A percentile compares a stretch with the other conserved stretches of the same genome.
Evolutionary conservation across 2,329 filamentous ascomycete genomes (phyloP).

Genomic region (Diaporthe australafricana): DNA sequence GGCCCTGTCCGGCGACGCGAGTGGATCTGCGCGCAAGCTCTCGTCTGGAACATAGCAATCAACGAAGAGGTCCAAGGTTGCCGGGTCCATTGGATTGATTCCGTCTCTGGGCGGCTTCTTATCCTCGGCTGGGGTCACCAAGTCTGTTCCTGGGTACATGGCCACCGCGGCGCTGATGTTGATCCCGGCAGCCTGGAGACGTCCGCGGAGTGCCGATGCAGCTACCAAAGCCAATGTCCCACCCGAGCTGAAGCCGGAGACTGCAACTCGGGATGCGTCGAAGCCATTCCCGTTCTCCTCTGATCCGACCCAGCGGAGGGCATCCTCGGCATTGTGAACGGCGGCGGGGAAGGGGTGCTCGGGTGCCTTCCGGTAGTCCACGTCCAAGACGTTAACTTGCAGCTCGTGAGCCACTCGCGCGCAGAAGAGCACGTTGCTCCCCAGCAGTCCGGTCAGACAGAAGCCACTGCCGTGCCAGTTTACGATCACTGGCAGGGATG

Average conservation of each 20-base stretch:
- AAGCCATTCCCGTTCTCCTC: slow-evolving; percentile 39
- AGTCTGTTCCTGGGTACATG: slow-evolving; percentile 14
- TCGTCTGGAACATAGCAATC: slow-evolving; percentile 22
- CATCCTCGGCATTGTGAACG: slow-evolving; percentile 53
- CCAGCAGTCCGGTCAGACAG: slow-evolving; percentile 2
- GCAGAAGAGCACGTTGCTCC: slow-evolving; percentile 7
- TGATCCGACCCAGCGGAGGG: slow-evolving; percentile 49
- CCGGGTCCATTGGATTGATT: neutral
- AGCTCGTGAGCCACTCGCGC: slow-evolving; percentile 35
- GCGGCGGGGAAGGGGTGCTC: slow-evolving; percentile 58
- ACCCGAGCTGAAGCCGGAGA: slow-evolving; percentile 45
- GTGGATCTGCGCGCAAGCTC: neutral
- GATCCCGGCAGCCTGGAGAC: neutral
- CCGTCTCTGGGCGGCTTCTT: slow-evolving; percentile 25
- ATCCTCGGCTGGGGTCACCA: neutral
- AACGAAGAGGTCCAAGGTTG: neutral
- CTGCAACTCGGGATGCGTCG: slow-evolving; percentile 42
- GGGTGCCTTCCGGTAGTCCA: slow-evolving; percentile 62
- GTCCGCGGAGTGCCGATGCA: slow-evolving; percentile 26
- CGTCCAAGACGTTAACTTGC: slow-evolving; percentile 45
- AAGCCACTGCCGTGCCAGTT: slow-evolving; percentile 30
- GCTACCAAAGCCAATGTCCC: slow-evolving; percentile 42
- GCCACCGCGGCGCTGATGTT: slow-evolving; percentile 10
- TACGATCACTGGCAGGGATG: neutral
- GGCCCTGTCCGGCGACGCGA: slow-evolving; percentile 8